A percentile compares a stretch with the other conserved stretches of the same genome.
phyloP scores from a whole-genome alignment of 768 basidiomycete genomes.

The Mycena crocata region DNA sequence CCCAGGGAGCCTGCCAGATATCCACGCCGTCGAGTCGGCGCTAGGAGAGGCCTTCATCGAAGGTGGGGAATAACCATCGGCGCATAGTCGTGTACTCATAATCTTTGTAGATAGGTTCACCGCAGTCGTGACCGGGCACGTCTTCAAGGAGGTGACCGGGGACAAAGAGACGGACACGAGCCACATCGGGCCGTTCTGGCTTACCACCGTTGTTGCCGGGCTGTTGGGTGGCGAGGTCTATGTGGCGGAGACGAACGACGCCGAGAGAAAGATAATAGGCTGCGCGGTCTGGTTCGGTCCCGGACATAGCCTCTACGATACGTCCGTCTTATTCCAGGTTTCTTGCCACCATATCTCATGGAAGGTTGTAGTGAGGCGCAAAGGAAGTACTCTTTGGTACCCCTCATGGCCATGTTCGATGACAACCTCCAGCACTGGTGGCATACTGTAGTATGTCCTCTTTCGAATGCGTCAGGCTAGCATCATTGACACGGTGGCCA shows the following conservation, averaged over 20 bases:
- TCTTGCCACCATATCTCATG: too few species aligned
- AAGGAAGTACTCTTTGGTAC: neutral
- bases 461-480: too few species aligned
- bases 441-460: neutral
- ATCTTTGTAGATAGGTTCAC: neutral
- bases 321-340: neutral
- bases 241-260: slow-evolving; percentile 20
- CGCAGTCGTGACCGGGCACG: neutral
- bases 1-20: neutral
- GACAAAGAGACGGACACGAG: slow-evolving; percentile 1
- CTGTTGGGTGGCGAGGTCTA: slow-evolving; percentile 21
- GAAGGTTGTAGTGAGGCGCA: neutral
- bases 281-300: slow-evolving; percentile 28
- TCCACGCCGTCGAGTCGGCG: neutral
- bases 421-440: slow-evolving; percentile 14
- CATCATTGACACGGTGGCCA: neutral
- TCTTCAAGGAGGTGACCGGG: neutral
- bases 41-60: neutral
- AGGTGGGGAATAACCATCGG: neutral
- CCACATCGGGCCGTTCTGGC: neutral
- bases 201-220: neutral
- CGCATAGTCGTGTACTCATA: neutral
- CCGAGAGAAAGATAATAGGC: slow-evolving; percentile 17
- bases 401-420: slow-evolving; percentile 9
- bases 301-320: slow-evolving; percentile 14